Conservation (phyloP, 2,329 filamentous ascomycete species). For the Curvularia hawaiiensis region DNA sequence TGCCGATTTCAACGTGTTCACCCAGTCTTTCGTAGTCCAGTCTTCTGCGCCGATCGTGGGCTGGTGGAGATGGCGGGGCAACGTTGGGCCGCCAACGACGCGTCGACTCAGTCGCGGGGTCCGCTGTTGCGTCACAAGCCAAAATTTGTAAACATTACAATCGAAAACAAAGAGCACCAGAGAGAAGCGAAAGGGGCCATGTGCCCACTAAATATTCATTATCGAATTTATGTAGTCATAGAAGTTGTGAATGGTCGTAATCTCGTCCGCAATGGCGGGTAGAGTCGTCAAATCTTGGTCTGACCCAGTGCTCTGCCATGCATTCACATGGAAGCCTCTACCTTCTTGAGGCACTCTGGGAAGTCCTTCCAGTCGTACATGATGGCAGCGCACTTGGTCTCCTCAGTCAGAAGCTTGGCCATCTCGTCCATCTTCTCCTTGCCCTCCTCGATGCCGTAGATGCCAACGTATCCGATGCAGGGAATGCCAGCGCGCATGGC, state of each 20-base stretch:
- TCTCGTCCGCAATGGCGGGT: slow-evolving; percentile 17
- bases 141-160: slow-evolving; percentile 9
- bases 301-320: slow-evolving; percentile 5
- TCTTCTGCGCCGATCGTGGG: slow-evolving; percentile 4
- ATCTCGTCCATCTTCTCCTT: slow-evolving; percentile 53
- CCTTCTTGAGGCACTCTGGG: slow-evolving; percentile 54
- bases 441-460: slow-evolving; percentile 52
- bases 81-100: slow-evolving; percentile 13
- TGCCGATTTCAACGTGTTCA: background rate
- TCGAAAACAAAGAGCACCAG: background rate
- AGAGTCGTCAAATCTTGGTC: slow-evolving; percentile 22
- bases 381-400: slow-evolving; percentile 54
- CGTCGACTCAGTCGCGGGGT: slow-evolving; percentile 8
- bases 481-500: slow-evolving; percentile 78
- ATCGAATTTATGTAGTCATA: slow-evolving; percentile 16
- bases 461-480: slow-evolving; percentile 84
- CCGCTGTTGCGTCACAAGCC: slow-evolving; percentile 14
- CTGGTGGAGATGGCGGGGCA: slow-evolving; percentile 12
- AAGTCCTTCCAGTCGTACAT: slow-evolving; percentile 61
- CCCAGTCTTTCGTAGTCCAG: slow-evolving; percentile 5
- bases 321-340: slow-evolving; percentile 49
- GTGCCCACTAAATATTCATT: slow-evolving; percentile 12
- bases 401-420: slow-evolving; percentile 55
- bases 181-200: background rate
- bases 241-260: slow-evolving; percentile 28